A percentile compares a stretch with the other conserved stretches of the same genome.
Evolutionary conservation across 129 eudicot genomes (phyloP).

Genomic region (Daucus carota): DH1_v3.0 NC_030387.2:34851501-34852000

Average conservation of each 20-base stretch:
- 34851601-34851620: conserved; percentile 31
- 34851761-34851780: conserved; percentile 81
- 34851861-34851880: conserved; percentile 45
- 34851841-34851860: conserved; percentile 89
- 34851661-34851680: conserved; percentile 78
- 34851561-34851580: conserved; percentile 65
- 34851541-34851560: conserved; percentile 48
- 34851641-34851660: conserved; percentile 74
- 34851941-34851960: neutral
- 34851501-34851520: conserved; percentile 72
- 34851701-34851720: conserved; percentile 59
- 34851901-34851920: conserved; percentile 79
- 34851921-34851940: neutral
- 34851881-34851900: conserved; percentile 81
- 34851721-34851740: conserved; percentile 50
- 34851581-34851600: conserved; percentile 43
- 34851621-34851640: conserved; percentile 44
- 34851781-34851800: conserved; percentile 87
- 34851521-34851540: conserved; percentile 45
- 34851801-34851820: conserved; percentile 78
- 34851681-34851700: conserved; percentile 54
- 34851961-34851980: neutral
- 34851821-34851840: conserved; percentile 83
- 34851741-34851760: conserved; percentile 53
- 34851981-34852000: conserved; percentile 19